phyloP scores from a whole-genome alignment of 192 early-diverging fungal genomes.

The Dimargaris verticillata region DNA sequence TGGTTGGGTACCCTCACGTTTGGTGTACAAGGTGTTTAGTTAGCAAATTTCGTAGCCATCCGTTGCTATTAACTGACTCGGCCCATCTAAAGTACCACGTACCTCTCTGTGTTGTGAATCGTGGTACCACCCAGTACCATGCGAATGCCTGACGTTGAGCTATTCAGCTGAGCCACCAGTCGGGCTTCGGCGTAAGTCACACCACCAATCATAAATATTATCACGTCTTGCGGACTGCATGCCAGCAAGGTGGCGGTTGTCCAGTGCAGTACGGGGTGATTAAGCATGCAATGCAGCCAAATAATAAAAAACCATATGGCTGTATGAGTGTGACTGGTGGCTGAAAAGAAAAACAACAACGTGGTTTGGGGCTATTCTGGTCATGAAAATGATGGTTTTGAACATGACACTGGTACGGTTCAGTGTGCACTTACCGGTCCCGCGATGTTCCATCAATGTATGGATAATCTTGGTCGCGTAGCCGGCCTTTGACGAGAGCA shows the following conservation, averaged over 20 bases:
- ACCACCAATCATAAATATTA: conserved; percentile 95
- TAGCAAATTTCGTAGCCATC: background rate
- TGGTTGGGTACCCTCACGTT: background rate
- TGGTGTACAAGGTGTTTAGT: background rate
- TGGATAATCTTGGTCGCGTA: conserved; percentile 62
- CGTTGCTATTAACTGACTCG: background rate
- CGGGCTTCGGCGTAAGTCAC: conserved; percentile 83
- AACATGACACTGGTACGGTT: too few species aligned
- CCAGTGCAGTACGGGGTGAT: too few species aligned
- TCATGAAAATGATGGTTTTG: too few species aligned
- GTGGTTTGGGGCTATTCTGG: too few species aligned
- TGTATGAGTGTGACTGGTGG: too few species aligned
- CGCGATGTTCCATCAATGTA: conserved; percentile 40
- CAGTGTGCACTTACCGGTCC: conserved; percentile 22
- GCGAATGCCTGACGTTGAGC: conserved; percentile 48
- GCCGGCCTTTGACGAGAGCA: conserved; percentile 57
- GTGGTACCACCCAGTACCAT: conserved; percentile 85
- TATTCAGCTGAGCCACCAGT: conserved; percentile 71
- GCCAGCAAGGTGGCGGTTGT: too few species aligned
- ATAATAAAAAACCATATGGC: too few species aligned
- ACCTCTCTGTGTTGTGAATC: conserved; percentile 68
- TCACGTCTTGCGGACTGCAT: conserved; percentile 85
- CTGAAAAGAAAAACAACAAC: too few species aligned
- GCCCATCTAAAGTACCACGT: background rate
- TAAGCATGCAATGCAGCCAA: too few species aligned